A percentile compares a stretch with the other conserved stretches of the same genome.
phyloP scores from a whole-genome alignment of 108 stramenopile genomes.

The Discostella stelligeroides region DNA sequence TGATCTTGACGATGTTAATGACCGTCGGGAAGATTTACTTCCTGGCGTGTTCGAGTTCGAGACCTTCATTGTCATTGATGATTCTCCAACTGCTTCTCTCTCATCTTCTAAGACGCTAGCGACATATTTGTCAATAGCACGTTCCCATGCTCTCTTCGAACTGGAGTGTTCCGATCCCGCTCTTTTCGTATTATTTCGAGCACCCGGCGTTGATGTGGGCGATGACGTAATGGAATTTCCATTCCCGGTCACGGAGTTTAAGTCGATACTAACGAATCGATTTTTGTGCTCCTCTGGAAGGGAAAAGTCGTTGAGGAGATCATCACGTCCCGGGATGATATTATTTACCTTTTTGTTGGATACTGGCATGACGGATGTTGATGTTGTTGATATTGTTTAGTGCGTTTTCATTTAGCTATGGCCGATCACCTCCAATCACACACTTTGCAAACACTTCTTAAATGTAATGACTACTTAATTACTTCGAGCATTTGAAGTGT shows the following conservation, averaged over 20 bases:
- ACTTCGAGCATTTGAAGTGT: no score
- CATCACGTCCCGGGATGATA: slow-evolving; percentile 6
- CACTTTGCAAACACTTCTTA: no score
- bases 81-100: slow-evolving; percentile 14
- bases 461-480: no score
- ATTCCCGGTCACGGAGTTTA: neutral
- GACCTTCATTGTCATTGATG: slow-evolving; percentile 18
- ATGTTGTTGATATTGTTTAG: no score
- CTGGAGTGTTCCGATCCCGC: slow-evolving; percentile 4
- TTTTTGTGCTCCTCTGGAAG: slow-evolving; percentile 5
- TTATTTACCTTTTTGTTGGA: slow-evolving; percentile 2
- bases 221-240: slow-evolving; percentile 4
- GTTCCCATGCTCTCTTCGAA: slow-evolving; percentile 17
- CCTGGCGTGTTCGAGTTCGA: neutral
- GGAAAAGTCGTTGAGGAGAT: slow-evolving; percentile 18
- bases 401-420: no score
- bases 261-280: slow-evolving; percentile 15
- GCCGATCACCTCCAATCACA: no score
- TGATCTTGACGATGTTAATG: neutral
- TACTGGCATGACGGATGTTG: slow-evolving; percentile 1
- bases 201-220: slow-evolving; percentile 7
- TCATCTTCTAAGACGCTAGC: slow-evolving; percentile 37
- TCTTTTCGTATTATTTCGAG: neutral
- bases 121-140: slow-evolving; percentile 46
- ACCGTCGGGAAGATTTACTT: neutral